Evolutionary conservation across 108 stramenopile genomes (phyloP).

Genomic region (Pseudonitzschia multistriata): DNA sequence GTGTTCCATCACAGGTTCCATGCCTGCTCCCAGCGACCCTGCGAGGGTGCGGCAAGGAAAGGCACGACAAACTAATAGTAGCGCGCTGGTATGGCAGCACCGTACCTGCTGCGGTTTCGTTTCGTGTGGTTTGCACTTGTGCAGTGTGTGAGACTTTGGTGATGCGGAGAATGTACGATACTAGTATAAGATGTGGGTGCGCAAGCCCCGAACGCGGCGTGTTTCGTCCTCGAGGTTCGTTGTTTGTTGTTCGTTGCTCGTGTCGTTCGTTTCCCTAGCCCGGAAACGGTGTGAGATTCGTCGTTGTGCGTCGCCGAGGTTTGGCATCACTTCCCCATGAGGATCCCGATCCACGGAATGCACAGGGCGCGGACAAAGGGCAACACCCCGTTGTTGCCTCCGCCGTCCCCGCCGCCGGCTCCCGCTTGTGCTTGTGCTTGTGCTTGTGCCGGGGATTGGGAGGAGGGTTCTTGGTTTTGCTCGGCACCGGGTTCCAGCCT

Average conservation of each 20-base stretch:
- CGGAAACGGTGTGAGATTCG: neutral
- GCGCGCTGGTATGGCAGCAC: too few species aligned
- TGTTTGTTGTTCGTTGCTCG: neutral
- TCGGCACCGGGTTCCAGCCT: neutral
- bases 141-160: too few species aligned
- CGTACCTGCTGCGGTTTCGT: too few species aligned
- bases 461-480: neutral
- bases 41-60: too few species aligned
- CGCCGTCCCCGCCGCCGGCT: neutral
- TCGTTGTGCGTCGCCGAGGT: neutral
- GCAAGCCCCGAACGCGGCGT: too few species aligned
- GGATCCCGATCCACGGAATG: conserved; percentile 14
- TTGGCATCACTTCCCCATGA: neutral
- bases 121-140: too few species aligned
- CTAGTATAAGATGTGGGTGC: too few species aligned
- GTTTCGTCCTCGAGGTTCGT: neutral
- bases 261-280: neutral
- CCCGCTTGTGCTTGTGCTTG: too few species aligned
- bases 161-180: too few species aligned
- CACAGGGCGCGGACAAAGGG: conserved; percentile 7
- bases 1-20: too few species aligned
- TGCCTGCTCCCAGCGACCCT: too few species aligned
- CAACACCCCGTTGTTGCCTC: neutral
- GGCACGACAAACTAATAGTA: too few species aligned
- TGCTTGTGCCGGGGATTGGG: neutral